These are phyloP conservation scores for Protomyces inouyei DNA, from an alignment of 1,139 yeast genomes.

Conservation along the genomic window DNA sequence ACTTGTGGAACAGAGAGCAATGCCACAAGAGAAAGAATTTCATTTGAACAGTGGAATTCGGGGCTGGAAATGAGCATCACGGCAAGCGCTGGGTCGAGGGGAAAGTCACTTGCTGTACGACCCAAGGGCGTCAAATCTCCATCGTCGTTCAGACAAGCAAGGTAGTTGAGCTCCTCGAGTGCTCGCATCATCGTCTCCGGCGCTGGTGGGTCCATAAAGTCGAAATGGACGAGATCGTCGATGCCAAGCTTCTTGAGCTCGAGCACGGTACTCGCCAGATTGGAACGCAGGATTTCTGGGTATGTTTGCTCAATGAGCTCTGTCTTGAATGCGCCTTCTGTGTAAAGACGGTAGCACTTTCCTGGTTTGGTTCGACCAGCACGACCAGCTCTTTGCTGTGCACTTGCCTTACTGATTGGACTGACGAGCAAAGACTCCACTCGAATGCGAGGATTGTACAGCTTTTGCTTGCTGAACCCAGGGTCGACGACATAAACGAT, in stretches of 20 bases:
- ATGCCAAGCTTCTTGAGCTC: constrained; percentile 90
- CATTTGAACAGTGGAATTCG: constrained; percentile 80
- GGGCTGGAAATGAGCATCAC: constrained; percentile 87
- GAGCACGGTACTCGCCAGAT: constrained; percentile 83
- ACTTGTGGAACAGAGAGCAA: constrained; percentile 88
- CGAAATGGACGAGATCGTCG: constrained; percentile 94
- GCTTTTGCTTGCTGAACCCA: constrained; percentile 94
- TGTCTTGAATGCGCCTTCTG: constrained; percentile 93
- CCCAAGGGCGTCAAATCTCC: constrained; percentile 89
- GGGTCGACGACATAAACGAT: constrained; percentile 97
- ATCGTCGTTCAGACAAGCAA: constrained; percentile 84
- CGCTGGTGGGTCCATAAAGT: constrained; percentile 99
- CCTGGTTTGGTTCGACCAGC: constrained; percentile 99
- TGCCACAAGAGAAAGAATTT: constrained; percentile 81
- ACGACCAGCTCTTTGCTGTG: constrained; percentile 99
- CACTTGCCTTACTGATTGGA: constrained; percentile 94
- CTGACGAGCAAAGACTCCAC: constrained; percentile 91
- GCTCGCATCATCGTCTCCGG: constrained; percentile 99
- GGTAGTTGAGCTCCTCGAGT: constrained; percentile 84
- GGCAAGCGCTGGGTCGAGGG: constrained; percentile 92
- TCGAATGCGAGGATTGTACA: constrained; percentile 91
- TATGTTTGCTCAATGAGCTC: constrained; percentile 92
- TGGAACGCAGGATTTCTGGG: constrained; percentile 89
- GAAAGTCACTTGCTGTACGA: constrained; percentile 84
- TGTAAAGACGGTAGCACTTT: constrained; percentile 90